phyloP scores from a whole-genome alignment of 2,329 filamentous ascomycete species.

The Endothia cerciana region DNA sequence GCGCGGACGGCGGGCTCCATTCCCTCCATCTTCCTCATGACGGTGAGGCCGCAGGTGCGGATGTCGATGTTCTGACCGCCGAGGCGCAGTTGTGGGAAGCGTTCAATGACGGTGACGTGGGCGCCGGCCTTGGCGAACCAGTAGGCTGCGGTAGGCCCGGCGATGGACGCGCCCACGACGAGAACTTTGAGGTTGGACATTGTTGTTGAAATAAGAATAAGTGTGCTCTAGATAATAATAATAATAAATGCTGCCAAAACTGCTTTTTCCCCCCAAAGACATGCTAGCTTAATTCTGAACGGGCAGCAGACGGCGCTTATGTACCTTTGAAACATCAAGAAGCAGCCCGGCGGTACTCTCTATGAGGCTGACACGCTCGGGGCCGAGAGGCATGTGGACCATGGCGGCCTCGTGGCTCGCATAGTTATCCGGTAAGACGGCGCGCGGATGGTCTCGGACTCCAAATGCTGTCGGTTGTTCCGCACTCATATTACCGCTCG shows the following conservation, averaged over 20 bases:
- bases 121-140: slow-evolving; percentile 37
- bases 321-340: too few relatives aligned
- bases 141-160: slow-evolving; percentile 34
- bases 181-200: slow-evolving; percentile 39
- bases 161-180: slow-evolving; percentile 37
- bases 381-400: too few relatives aligned
- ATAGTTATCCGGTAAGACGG: background rate
- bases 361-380: too few relatives aligned
- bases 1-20: slow-evolving; percentile 43
- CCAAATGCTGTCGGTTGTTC: background rate
- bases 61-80: slow-evolving; percentile 44
- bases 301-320: too few relatives aligned
- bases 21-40: slow-evolving; percentile 45
- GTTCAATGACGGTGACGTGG: slow-evolving; percentile 35
- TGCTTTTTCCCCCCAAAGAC: too few relatives aligned
- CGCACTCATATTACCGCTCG: background rate
- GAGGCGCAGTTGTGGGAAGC: slow-evolving; percentile 33
- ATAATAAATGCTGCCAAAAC: too few relatives aligned
- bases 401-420: too few relatives aligned
- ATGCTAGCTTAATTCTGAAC: too few relatives aligned
- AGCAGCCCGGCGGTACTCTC: too few relatives aligned
- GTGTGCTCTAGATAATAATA: too few relatives aligned
- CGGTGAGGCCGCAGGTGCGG: slow-evolving; percentile 41
- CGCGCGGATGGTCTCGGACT: slow-evolving; percentile 13
- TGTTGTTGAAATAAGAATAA: background rate